Evolutionary conservation across 2,329 filamentous ascomycete genomes (phyloP), one percentile per base, ranked within the genome.

Genomic region (Bipolaris gigantea): DNA sequence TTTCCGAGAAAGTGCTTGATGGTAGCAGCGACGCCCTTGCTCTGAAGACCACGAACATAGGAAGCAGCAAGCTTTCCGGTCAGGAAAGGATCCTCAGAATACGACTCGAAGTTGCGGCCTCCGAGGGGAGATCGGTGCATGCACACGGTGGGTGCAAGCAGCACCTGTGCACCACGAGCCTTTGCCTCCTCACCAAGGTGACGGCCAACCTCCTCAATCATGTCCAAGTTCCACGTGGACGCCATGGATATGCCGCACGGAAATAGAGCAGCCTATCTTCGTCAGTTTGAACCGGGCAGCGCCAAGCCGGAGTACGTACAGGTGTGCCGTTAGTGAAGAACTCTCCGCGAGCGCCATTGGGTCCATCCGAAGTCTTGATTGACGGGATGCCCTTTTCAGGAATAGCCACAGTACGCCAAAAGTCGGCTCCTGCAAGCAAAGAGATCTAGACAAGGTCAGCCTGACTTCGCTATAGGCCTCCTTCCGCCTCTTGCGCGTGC

Each of bases 31-130:
- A 94, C 82, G 0, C 88, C 87, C 56, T 85, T 86, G 21, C 87
- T 85, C 67, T 94, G 90, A 50, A 89, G 77, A 7, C 88, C 89
- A 43, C 83, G 85, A 66, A 90, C 87, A 57, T 89, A 89, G 55
- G 88, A 82, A 0, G 87, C 84, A 11, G 88, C 87, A 56, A 92
- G 77, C 58, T 86, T 88, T 30, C 89, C 89, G 0, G 89, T 90
- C 5, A 95, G 80, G 9, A 87, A 82, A 0, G 90, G 90, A 62
- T 94, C 90, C 72, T 94, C 90, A 0, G 89, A 91, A 71, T 92
- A 94, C 0, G 89, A 92, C 74, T 95, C 90, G 62, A 94, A 95
- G 60, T 92, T 92, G 55, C 90, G 83, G 16, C 90, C 90, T n/a
- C 90, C 90, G 0, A 94, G 80, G 0, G 90, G 90, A 45, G 89